These are phyloP conservation scores for Alternaria ventricosa DNA, from an alignment of 2,329 filamentous ascomycete species.

Conservation along the genomic window DNA sequence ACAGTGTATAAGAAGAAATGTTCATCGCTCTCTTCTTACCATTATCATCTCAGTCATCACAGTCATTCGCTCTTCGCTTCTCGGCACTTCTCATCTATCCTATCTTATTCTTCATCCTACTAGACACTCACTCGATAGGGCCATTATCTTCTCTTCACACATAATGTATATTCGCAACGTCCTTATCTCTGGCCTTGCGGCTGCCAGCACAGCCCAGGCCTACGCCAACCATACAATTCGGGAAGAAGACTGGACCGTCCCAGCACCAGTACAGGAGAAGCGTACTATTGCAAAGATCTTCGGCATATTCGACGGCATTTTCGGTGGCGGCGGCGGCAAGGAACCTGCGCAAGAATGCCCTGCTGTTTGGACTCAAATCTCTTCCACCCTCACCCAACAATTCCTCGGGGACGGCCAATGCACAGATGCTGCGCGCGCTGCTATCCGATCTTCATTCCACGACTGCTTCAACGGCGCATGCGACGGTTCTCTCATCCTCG, in stretches of 20 bases:
- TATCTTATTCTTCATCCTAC: not conserved
- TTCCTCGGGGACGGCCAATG: slow-evolving; percentile 45
- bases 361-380: slow-evolving; percentile 43
- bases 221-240: slow-evolving; percentile 28
- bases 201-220: slow-evolving; percentile 33
- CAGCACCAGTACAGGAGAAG: slow-evolving; percentile 15
- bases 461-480: slow-evolving; percentile 48
- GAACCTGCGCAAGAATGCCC: slow-evolving; percentile 28
- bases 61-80: slow-evolving; percentile 19
- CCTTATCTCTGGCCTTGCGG: slow-evolving; percentile 34
- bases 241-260: slow-evolving; percentile 19
- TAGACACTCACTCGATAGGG: slow-evolving; percentile 13
- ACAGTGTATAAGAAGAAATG: slow-evolving; percentile 28
- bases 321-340: slow-evolving; percentile 7
- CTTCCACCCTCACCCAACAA: slow-evolving; percentile 38
- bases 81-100: not conserved
- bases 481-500: slow-evolving; percentile 47
- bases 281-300: slow-evolving; percentile 21
- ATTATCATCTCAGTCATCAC: slow-evolving; percentile 13
- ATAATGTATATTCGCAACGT: slow-evolving; percentile 46
- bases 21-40: slow-evolving; percentile 4
- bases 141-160: not conserved
- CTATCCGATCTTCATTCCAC: slow-evolving; percentile 45
- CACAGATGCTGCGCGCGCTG: slow-evolving; percentile 45
- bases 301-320: slow-evolving; percentile 5